Evolutionary conservation across 2,329 filamentous ascomycete genomes (phyloP).

Genomic region (Penicillium decumbens): DNA sequence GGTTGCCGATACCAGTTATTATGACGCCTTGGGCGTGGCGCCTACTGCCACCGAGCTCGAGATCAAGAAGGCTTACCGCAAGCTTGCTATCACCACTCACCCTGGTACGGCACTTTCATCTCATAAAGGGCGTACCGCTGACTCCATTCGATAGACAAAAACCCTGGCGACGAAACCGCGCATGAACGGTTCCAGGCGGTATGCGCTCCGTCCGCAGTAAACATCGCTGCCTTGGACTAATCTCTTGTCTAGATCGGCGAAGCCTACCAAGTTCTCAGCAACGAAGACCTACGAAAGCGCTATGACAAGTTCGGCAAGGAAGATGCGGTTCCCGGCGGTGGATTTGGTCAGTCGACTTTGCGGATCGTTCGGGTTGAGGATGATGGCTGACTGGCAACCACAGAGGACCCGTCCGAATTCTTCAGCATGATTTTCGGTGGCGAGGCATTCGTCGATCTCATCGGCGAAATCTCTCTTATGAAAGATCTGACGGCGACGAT

Average conservation of each 20-base stretch:
- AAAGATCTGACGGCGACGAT: slow-evolving; percentile 97
- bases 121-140: background rate
- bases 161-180: slow-evolving; percentile 89
- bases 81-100: slow-evolving; percentile 88
- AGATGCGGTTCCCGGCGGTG: slow-evolving; percentile 79
- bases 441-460: slow-evolving; percentile 91
- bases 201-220: slow-evolving; percentile 21
- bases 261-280: slow-evolving; percentile 74
- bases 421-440: slow-evolving; percentile 98
- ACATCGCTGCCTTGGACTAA: slow-evolving; percentile 6
- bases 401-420: slow-evolving; percentile 89
- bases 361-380: background rate
- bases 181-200: slow-evolving; percentile 92
- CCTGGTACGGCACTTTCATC: slow-evolving; percentile 55
- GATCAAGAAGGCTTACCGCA: slow-evolving; percentile 96
- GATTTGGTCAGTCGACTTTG: slow-evolving; percentile 61
- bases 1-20: slow-evolving; percentile 86
- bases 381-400: slow-evolving; percentile 10
- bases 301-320: slow-evolving; percentile 99
- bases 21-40: slow-evolving; percentile 78
- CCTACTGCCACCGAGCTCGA: slow-evolving; percentile 83
- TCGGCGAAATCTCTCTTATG: slow-evolving; percentile 97
- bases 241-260: slow-evolving; percentile 55
- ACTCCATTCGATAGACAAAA: slow-evolving; percentile 67
- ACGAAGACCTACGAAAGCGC: slow-evolving; percentile 77